A percentile compares a stretch with the other conserved stretches of the same genome.
Evolutionary conservation across 106 monocot species (phyloP).

Genomic region (Dioscorea dumetorum): DNA sequence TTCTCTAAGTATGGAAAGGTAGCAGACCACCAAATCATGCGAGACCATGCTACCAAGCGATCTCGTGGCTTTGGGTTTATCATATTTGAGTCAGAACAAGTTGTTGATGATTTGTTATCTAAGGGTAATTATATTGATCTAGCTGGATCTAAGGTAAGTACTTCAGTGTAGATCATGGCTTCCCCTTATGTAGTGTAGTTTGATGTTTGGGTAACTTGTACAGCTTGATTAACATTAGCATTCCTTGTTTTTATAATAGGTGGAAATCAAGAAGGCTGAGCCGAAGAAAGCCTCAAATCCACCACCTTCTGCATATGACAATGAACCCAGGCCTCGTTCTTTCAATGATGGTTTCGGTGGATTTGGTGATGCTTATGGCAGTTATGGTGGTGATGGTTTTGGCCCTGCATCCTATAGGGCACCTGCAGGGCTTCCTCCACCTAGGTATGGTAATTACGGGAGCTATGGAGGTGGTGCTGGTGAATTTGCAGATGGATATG

Average conservation of each 20-base stretch:
- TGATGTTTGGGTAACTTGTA: too few relatives aligned
- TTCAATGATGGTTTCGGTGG: slow-evolving; percentile 34
- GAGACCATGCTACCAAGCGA: slow-evolving; percentile 76
- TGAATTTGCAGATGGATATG: slow-evolving; percentile 49
- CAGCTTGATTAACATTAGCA: slow-evolving; percentile 27
- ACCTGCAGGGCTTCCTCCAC: slow-evolving; percentile 30
- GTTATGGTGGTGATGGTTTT: slow-evolving; percentile 52
- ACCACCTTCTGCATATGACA: slow-evolving; percentile 40
- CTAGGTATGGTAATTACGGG: slow-evolving; percentile 46
- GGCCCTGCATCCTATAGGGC: slow-evolving; percentile 49
- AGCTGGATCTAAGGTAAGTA: slow-evolving; percentile 73
- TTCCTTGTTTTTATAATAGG: slow-evolving; percentile 75
- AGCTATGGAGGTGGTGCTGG: slow-evolving; percentile 22
- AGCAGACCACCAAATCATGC: slow-evolving; percentile 83
- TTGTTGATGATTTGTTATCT: slow-evolving; percentile 74
- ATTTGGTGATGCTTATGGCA: slow-evolving; percentile 34
- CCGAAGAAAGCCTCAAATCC: slow-evolving; percentile 85
- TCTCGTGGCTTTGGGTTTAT: slow-evolving; percentile 97
- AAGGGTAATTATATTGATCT: slow-evolving; percentile 93
- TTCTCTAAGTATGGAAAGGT: slow-evolving; percentile 78
- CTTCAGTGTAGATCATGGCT: too few relatives aligned
- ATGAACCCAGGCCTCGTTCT: slow-evolving; percentile 52
- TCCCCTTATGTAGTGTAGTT: too few relatives aligned
- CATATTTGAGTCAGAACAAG: slow-evolving; percentile 70
- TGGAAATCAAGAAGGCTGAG: slow-evolving; percentile 99